These are phyloP conservation scores for Parascedosporium putredinis DNA, from an alignment of 2,329 filamentous ascomycete species.

Conservation along the genomic window DNA sequence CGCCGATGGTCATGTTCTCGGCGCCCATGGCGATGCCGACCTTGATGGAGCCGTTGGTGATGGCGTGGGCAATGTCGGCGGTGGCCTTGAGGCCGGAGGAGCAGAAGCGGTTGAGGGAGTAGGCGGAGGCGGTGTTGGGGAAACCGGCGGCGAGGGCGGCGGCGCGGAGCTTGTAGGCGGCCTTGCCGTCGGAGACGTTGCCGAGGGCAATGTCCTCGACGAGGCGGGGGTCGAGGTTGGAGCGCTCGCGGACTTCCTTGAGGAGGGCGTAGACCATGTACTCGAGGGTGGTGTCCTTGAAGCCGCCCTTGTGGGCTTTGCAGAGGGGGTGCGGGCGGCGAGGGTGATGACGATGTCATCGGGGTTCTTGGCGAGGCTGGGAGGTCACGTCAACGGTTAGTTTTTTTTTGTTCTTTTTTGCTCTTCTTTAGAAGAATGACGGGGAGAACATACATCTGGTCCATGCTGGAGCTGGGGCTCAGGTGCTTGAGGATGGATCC, in stretches of 20 bases:
- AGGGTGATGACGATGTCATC: constrained; percentile 96
- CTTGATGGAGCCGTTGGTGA: constrained; percentile 69
- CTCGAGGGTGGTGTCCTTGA: constrained; percentile 90
- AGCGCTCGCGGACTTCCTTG: constrained; percentile 62
- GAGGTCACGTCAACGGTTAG: no score
- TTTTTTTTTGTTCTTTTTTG: background rate
- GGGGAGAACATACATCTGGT: constrained; percentile 58
- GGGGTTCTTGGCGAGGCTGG: constrained; percentile 79
- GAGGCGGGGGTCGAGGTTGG: constrained; percentile 66
- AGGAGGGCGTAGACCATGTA: constrained; percentile 75
- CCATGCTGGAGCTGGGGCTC: constrained; percentile 60
- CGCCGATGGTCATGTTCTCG: constrained; percentile 73
- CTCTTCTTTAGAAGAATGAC: background rate
- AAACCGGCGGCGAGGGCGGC: constrained; percentile 85
- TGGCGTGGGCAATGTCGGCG: constrained; percentile 88
- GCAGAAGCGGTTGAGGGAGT: constrained; percentile 89
- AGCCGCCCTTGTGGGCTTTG: constrained; percentile 82
- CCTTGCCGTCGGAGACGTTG: constrained; percentile 79
- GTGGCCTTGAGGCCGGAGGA: constrained; percentile 91
- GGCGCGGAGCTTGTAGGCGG: constrained; percentile 83
- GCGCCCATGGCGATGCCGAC: constrained; percentile 80
- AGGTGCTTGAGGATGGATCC: constrained; percentile 82
- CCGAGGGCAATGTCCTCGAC: constrained; percentile 88
- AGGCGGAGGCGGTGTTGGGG: constrained; percentile 78
- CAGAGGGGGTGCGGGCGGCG: constrained; percentile 80